Evolutionary conservation across 495 filamentous ascomycete species (phyloP), one percentile per base, ranked within the genome.

Genomic region (Aspergillus cavernicola): DNA sequence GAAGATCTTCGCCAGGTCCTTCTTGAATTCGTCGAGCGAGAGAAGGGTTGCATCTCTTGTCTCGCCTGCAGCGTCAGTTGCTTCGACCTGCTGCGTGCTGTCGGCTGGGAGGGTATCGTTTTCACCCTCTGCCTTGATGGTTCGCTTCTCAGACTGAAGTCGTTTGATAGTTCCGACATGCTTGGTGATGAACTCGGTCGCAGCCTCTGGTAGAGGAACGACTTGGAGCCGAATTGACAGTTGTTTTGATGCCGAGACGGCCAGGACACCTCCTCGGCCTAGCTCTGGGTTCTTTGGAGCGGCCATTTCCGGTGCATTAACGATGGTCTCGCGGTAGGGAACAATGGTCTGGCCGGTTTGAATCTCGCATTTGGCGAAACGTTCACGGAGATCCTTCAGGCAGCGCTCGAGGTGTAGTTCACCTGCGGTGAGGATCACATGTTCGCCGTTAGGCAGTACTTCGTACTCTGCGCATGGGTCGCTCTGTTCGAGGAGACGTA

Each of bases 391-490:
- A 74, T 99, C 93, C 31, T 93, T 96, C 31, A 99, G 64, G 63
- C 93, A 99, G 35, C 93, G 82, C 66, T 99, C 93, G 2, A 97
- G 74, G 68, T 99, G 93, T 56, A 99, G 68, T 66, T 99, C 93
- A 11, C 93, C 93, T 22, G 93, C 93, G 0, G 95, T 97, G 22
- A 93, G 70, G 18, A 99, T 82, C 42, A 99, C 92, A 71, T 99
- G 95, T 68, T 99, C 93, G 45, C 93, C 93, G 52, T 83, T 96
- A 49, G 86, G 82, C 20, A 97, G 86, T 10, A 95, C 88, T 62
- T 97, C 91, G 60, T 99, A 99, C 64, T 90, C 85, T 13, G 92
- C 95, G 59, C 93, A 97, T 2, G 93, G 92, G 63, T 99, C 93
- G 63, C 89, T 93, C 64, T 96, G 90, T 51, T 95, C 90, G 7